phyloP scores from a whole-genome alignment of 371 early-diverging fungal genomes.

The Mucor piriformis region DNA sequence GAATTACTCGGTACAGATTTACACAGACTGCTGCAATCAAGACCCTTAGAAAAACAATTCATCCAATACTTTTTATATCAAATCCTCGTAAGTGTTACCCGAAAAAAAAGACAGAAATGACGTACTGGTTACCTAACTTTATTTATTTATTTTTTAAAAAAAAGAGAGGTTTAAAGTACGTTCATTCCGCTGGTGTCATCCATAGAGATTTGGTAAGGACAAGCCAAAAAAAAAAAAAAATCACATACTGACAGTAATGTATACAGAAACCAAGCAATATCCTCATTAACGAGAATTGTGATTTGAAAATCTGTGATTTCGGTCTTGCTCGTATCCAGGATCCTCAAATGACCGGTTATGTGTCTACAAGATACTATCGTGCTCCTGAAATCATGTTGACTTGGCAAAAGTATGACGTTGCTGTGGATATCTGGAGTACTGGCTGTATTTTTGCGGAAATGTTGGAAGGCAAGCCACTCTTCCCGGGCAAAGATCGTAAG shows the following conservation, averaged over 20 bases:
- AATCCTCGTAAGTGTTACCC: slow-evolving; percentile 65
- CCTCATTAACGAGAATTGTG: slow-evolving; percentile 94
- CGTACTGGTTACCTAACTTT: slow-evolving; percentile 7
- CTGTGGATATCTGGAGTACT: slow-evolving; percentile 99
- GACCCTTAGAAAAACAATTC: slow-evolving; percentile 91
- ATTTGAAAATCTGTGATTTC: slow-evolving; percentile 97
- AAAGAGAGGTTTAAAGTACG: slow-evolving; percentile 86
- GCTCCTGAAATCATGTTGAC: slow-evolving; percentile 99
- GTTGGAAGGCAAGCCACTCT: slow-evolving; percentile 93
- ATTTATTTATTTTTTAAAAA: slow-evolving; percentile 18
- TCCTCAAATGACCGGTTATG: slow-evolving; percentile 95
- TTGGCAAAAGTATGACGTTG: slow-evolving; percentile 96
- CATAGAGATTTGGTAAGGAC: slow-evolving; percentile 92
- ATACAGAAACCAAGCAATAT: slow-evolving; percentile 92
- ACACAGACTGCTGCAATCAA: slow-evolving; percentile 84
- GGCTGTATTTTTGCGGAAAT: slow-evolving; percentile 99
- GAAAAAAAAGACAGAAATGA: slow-evolving; percentile 7
- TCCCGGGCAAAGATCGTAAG: slow-evolving; percentile 95
- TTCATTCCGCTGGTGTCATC: slow-evolving; percentile 94
- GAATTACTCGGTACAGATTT: slow-evolving; percentile 94
- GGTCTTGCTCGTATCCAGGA: slow-evolving; percentile 94
- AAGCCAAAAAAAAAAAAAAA: too few species aligned
- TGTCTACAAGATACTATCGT: slow-evolving; percentile 97
- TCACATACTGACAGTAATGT: neutral
- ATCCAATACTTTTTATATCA: slow-evolving; percentile 96